Evolutionary conservation across 2,329 filamentous ascomycete species (phyloP).

Genomic region (Shiraia bambusicola): DNA sequence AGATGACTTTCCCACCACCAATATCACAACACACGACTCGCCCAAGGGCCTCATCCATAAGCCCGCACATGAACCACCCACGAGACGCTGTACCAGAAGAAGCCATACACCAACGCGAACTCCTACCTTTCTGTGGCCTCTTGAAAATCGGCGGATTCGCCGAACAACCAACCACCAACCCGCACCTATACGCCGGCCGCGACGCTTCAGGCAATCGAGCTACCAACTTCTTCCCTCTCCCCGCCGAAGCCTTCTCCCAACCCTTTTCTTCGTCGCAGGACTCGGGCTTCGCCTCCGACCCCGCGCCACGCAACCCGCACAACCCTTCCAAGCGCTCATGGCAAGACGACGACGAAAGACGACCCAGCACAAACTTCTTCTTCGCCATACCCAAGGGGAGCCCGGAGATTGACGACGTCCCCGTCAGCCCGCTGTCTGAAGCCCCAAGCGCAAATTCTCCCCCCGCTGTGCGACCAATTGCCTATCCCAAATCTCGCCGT

Average conservation of each 20-base stretch:
- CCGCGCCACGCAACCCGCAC: constrained; percentile 21
- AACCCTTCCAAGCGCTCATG: constrained; percentile 48
- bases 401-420: constrained; percentile 37
- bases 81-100: constrained; percentile 24
- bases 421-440: constrained; percentile 39
- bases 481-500: constrained; percentile 32
- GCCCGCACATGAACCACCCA: constrained; percentile 25
- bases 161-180: constrained; percentile 54
- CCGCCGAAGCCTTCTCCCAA: constrained; percentile 36
- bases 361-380: constrained; percentile 31
- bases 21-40: constrained; percentile 26
- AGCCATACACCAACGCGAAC: constrained; percentile 55
- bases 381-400: constrained; percentile 22
- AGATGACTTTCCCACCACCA: constrained; percentile 32
- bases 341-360: constrained; percentile 41
- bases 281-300: constrained; percentile 27
- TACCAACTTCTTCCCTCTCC: constrained; percentile 33
- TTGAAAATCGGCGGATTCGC: constrained; percentile 71
- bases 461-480: constrained; percentile 29
- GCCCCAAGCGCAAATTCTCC: constrained; percentile 25
- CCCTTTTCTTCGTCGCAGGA: constrained; percentile 37
- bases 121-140: constrained; percentile 79
- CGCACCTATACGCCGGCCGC: constrained; percentile 39
- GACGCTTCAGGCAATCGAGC: constrained; percentile 38
- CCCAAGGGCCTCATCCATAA: constrained; percentile 8